A percentile compares a stretch with the other conserved stretches of the same genome.
phyloP scores from a whole-genome alignment of 306 rosid genomes.

The Malus orientalis region DNA sequence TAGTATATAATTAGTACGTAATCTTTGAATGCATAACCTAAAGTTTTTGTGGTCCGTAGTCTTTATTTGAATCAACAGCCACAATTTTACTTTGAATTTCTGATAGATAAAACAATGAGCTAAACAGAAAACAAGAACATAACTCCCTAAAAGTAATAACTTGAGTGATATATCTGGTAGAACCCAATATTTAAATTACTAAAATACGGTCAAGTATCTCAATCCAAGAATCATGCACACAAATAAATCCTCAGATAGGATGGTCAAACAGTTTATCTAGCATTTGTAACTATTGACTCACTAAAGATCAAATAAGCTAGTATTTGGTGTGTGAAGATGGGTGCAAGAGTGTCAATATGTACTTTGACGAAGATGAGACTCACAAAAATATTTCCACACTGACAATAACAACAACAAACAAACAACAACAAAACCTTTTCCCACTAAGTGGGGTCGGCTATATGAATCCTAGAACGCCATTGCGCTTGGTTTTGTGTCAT shows the following conservation, averaged over 20 bases:
- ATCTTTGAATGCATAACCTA: background rate
- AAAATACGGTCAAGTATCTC: background rate
- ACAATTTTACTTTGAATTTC: background rate
- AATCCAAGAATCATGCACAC: background rate
- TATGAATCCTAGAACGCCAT: too few species aligned
- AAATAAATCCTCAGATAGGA: background rate
- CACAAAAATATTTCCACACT: background rate
- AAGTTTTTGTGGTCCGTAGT: background rate
- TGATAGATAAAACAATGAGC: background rate
- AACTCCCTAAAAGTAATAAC: background rate
- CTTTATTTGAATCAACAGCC: background rate
- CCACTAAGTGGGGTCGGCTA: too few species aligned
- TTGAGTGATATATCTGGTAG: background rate
- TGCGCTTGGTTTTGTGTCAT: too few species aligned
- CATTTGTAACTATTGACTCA: background rate
- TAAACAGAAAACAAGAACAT: background rate
- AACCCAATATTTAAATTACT: background rate
- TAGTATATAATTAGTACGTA: background rate
- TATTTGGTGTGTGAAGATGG: background rate
- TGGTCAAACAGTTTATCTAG: background rate
- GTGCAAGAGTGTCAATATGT: background rate
- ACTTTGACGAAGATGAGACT: background rate
- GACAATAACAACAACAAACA: too few species aligned
- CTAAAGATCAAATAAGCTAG: background rate
- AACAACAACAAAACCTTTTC: too few species aligned